These are phyloP conservation scores for Fusarium proliferatum DNA, from an alignment of 2,329 filamentous ascomycete species.

Conservation along the genomic window DNA sequence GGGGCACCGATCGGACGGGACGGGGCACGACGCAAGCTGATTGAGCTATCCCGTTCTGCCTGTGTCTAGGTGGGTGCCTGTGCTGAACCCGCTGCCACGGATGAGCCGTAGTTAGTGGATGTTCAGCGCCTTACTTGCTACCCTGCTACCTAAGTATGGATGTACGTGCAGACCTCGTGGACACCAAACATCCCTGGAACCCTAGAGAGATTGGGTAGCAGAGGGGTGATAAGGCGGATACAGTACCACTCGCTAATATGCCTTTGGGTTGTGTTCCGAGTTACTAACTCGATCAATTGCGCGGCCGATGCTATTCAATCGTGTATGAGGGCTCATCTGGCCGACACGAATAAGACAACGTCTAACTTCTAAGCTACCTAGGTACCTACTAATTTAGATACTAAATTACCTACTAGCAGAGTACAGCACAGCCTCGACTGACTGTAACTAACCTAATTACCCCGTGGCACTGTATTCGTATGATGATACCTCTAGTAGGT, in stretches of 20 bases:
- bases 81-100: constrained; percentile 8
- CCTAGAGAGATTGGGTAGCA: constrained; percentile 3
- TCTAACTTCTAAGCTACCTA: neutral
- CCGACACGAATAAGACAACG: neutral
- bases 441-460: neutral
- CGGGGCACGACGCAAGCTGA: constrained; percentile 9
- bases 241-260: neutral
- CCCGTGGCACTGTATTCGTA: neutral
- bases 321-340: neutral
- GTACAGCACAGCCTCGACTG: neutral
- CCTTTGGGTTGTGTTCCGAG: neutral
- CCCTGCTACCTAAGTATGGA: neutral
- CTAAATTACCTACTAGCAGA: no score
- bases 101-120: constrained; percentile 23
- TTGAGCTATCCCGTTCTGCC: neutral
- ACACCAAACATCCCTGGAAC: constrained; percentile 16
- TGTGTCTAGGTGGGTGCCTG: neutral
- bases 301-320: neutral
- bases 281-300: neutral
- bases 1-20: constrained; percentile 17
- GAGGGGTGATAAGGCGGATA: constrained; percentile 5
- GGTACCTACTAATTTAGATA: no score
- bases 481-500: neutral
- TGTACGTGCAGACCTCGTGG: constrained; percentile 8
- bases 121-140: constrained; percentile 12